Evolutionary conservation across 257 asterid species (phyloP), one percentile per base, ranked within the genome.

Genomic region (Buddleja alternifolia): DNA sequence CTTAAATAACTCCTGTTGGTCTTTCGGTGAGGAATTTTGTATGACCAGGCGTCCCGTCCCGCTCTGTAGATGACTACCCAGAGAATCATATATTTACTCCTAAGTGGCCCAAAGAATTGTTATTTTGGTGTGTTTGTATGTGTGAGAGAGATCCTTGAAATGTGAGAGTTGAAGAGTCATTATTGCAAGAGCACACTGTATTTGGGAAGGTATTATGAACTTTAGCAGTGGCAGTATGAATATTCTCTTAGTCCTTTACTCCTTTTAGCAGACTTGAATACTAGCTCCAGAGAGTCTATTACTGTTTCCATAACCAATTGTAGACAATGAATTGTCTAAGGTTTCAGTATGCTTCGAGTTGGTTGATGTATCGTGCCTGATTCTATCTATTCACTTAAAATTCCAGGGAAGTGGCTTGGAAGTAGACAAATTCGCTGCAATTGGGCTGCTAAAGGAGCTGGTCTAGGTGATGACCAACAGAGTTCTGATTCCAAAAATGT

Each of bases 341-440:
- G 11, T 41, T 52, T 52, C 12, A 16, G 25, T 55, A 34, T 45
- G 70, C 58, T 48, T 39, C n/a, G 29, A 44, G 71, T 34, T 39
- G 15, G 47, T 42, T 66, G 19, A 20, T n/a, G 5, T 34, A 7
- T 66, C 40, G 9, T 59, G 17, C 20, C 17, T 63, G 20, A 41
- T 63, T 14, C 29, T n/a, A 32, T 21, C 52, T 42, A 19, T 47
- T 64, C 53, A 15, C 37, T 42, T 17, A 58, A 75, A 73, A 59
- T 66, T 54, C 14, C 75, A 90, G 96, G 97, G 11, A 88, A 85
- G 84, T 91, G 95, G 95, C 88, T 91, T 61, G 97, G 96, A 32
- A 91, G 91, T 76, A 86, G 96, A 69, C 97, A 91, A 74, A 91
- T 91, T 46, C 95, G 97, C 17, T 91, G 97, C 87, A 91, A 91